A percentile compares a stretch with the other conserved stretches of the same genome.
Conservation (phyloP, 1,284 basidiomycete genomes). For the Tylopilus sp. region DNA sequence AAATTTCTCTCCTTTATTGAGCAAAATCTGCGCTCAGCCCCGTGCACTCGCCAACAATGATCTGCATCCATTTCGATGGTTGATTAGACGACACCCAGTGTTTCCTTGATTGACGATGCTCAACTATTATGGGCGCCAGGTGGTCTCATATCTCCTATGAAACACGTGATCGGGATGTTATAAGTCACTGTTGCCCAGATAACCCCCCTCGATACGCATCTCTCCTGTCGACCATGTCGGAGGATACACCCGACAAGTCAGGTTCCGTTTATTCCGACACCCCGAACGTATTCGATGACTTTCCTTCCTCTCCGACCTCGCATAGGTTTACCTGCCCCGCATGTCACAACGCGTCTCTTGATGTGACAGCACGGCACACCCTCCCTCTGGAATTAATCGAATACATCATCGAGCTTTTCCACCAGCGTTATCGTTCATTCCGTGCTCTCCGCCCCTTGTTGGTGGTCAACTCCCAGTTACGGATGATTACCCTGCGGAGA, state of each 20-base stretch:
- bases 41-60: too few relatives aligned
- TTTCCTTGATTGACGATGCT: too few relatives aligned
- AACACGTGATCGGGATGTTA: constrained; percentile 17
- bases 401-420: constrained; percentile 26
- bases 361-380: neutral
- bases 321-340: constrained; percentile 30
- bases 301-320: constrained; percentile 17
- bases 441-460: constrained; percentile 24
- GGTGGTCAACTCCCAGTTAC: constrained; percentile 23
- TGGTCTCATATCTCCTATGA: neutral
- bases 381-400: constrained; percentile 30
- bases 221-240: constrained; percentile 14
- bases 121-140: too few relatives aligned
- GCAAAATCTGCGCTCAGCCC: too few relatives aligned
- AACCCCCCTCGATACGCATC: neutral
- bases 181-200: neutral
- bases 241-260: neutral
- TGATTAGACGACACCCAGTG: too few relatives aligned
- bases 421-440: constrained; percentile 18
- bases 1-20: too few relatives aligned
- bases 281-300: constrained; percentile 9
- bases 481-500: constrained; percentile 23
- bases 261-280: constrained; percentile 17
- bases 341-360: neutral
- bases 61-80: too few relatives aligned